Base-by-base conservation (phyloP, 129 eudicot species). In the Tagetes erecta region DNA sequence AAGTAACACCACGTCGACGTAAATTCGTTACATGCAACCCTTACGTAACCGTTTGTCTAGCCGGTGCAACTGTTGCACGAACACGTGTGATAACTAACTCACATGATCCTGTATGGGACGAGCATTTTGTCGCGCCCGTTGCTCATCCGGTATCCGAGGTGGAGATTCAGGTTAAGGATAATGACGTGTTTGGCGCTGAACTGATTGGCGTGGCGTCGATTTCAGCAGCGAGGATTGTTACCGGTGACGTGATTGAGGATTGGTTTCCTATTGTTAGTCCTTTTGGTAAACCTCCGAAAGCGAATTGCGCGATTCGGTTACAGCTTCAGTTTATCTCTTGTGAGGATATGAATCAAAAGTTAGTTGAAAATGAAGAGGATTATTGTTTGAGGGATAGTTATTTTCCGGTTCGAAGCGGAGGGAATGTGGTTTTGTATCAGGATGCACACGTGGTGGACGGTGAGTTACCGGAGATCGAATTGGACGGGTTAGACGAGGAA, bases 1-100 rank as follows among this genome's bases (percentile, higher is more conserved):
- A 66, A 27, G 65, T 60, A 12, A 64, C 39, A 0, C 83, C 83
- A 9, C 80, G 74, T 27, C 74, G 75, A 8, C 77, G 79, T 4
- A 87, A 81, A 40, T 86, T 91, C 51, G 88, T 91, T 46, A 91
- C 97, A 1, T 88, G 97, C 70, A 91, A 92, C 63, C 96, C 97
- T 0, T 92, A 92, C 86, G 97, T 85, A 11, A 86, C 87, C 38
- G 93, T 92, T 6, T 84, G 90, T 65, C 79, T 91, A 10, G 87
- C 87, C 47, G 97, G 96, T 1, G 96, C 97, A 56, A 86, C 87
- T 2, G 93, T 89, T 8, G 93, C 93, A 0, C 86, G 97, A 3
- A 89, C 97, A 5, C 91, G 93, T 52, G 80, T 92, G 57, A 87
- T 92, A 7, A 45, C 87, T 47, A 92, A 92, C 70, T 78, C 87